These are phyloP conservation scores for Acanthochlamys bracteata DNA, from an alignment of 106 monocot species.

Conservation along the genomic window DNA sequence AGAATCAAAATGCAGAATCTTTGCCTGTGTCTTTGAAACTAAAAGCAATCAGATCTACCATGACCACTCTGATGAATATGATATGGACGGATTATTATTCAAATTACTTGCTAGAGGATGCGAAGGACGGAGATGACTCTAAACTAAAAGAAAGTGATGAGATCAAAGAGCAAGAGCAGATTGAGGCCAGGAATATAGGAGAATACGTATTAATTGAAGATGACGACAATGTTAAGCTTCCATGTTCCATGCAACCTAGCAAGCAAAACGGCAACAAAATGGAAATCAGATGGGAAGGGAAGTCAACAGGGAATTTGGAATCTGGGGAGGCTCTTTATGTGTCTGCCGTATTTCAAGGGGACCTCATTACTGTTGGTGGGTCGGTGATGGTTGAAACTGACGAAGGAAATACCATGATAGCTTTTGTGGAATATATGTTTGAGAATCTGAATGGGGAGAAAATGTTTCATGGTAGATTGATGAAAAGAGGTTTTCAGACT, in stretches of 20 bases:
- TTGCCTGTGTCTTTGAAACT: constrained; percentile 45
- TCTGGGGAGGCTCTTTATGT: constrained; percentile 68
- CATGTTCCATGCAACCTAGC: constrained; percentile 9
- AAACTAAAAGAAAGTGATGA: constrained; percentile 36
- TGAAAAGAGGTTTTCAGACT: constrained; percentile 56
- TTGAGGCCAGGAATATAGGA: constrained; percentile 67
- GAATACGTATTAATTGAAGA: constrained; percentile 9
- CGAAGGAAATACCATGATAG: constrained; percentile 30
- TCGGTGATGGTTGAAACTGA: constrained; percentile 46
- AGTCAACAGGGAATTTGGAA: constrained; percentile 28
- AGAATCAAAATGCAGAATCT: constrained; percentile 82
- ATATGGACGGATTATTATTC: constrained; percentile 86
- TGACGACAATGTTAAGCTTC: constrained; percentile 23
- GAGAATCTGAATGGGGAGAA: constrained; percentile 50
- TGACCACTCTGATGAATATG: constrained; percentile 74
- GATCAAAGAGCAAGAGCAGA: constrained; percentile 60
- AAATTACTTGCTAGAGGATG: constrained; percentile 55
- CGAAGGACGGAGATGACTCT: constrained; percentile 25
- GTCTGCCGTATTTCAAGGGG: constrained; percentile 45
- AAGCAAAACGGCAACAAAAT: constrained; percentile 22
- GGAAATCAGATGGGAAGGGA: constrained; percentile 60
- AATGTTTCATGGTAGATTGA: constrained; percentile 74
- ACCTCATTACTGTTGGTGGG: constrained; percentile 39
- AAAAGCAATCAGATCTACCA: constrained; percentile 93
- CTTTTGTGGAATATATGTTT: constrained; percentile 79